These are phyloP conservation scores for Geosmithia putterillii DNA, from an alignment of 2,329 filamentous ascomycete genomes.

Conservation along the genomic window DNA sequence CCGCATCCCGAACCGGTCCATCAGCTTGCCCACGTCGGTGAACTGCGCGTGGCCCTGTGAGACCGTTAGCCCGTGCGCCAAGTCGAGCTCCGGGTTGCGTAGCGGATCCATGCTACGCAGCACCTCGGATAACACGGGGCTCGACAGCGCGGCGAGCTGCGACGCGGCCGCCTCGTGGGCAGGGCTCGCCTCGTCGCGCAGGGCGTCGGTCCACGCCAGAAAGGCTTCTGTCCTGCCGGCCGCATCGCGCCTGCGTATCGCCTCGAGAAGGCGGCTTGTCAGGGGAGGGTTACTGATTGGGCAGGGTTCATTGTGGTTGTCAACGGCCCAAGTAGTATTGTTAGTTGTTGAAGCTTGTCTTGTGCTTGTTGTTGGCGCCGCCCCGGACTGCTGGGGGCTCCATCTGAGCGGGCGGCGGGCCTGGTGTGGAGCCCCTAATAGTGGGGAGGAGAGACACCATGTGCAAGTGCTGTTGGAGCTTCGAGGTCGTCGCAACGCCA, in stretches of 20 bases:
- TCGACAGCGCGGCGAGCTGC: conserved; percentile 29
- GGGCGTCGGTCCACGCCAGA: conserved; percentile 3
- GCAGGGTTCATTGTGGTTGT: too few species aligned
- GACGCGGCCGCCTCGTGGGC: conserved; percentile 11
- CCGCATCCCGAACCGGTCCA: conserved; percentile 34
- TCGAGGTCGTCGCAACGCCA: conserved; percentile 14
- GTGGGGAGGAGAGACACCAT: neutral
- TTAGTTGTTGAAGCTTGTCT: too few species aligned
- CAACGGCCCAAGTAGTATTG: too few species aligned
- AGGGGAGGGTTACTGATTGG: neutral
- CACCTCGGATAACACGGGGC: conserved; percentile 49
- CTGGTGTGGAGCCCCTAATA: neutral
- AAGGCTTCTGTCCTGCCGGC: conserved; percentile 1
- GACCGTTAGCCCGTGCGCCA: conserved; percentile 25
- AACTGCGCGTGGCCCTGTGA: conserved; percentile 24
- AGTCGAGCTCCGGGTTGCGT: conserved; percentile 34
- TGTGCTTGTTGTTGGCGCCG: neutral
- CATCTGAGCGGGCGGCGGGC: neutral
- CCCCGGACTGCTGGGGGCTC: neutral
- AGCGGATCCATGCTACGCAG: conserved; percentile 50
- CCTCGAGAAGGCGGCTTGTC: conserved; percentile 10
- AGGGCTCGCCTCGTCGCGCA: conserved; percentile 6
- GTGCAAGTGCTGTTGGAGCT: neutral
- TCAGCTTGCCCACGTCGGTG: conserved; percentile 19
- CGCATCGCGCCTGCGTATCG: conserved; percentile 16